Percentiles rank a stretch among this genome's conserved stretches.
These are phyloP conservation scores for Hypoxylon sp. DNA, from an alignment of 2,329 filamentous ascomycete genomes.

Conservation along the genomic window DNA sequence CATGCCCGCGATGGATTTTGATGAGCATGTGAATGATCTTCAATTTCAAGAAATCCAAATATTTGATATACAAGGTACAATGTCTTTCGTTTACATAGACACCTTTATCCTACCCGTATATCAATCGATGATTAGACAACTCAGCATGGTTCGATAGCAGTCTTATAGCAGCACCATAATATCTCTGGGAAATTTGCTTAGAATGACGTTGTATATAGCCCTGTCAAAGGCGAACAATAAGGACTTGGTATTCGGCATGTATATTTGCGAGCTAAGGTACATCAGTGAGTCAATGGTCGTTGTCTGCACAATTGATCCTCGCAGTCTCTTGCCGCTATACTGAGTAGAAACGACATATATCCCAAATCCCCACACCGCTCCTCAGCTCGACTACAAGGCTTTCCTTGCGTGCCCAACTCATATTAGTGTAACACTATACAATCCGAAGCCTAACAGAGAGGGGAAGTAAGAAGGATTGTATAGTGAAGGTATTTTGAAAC, in stretches of 20 bases:
- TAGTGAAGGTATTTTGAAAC: not conserved
- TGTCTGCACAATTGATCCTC: not conserved
- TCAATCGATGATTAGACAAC: not conserved
- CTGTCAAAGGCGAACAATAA: not conserved
- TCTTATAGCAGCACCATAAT: not conserved
- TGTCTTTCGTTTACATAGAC: not conserved
- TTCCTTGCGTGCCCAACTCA: not conserved
- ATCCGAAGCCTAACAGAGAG: constrained; percentile 18
- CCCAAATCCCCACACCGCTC: not conserved
- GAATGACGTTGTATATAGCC: too few relatives aligned
- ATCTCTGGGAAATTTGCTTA: not conserved
- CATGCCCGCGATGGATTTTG: not conserved
- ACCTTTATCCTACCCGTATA: not conserved
- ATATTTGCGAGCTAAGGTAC: not conserved
- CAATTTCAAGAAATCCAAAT: not conserved
- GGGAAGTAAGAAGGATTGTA: not conserved
- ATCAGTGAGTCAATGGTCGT: not conserved
- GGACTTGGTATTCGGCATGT: not conserved
- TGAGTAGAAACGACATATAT: not conserved
- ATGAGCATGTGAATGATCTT: not conserved
- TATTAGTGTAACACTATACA: not conserved
- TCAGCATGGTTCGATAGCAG: not conserved
- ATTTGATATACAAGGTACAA: too few relatives aligned
- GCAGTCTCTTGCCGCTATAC: not conserved
- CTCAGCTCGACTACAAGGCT: not conserved